A percentile compares a stretch with the other conserved stretches of the same genome.
Conservation (phyloP, 352 stramenopile species). For the Thalassiosira oceanica region DNA sequence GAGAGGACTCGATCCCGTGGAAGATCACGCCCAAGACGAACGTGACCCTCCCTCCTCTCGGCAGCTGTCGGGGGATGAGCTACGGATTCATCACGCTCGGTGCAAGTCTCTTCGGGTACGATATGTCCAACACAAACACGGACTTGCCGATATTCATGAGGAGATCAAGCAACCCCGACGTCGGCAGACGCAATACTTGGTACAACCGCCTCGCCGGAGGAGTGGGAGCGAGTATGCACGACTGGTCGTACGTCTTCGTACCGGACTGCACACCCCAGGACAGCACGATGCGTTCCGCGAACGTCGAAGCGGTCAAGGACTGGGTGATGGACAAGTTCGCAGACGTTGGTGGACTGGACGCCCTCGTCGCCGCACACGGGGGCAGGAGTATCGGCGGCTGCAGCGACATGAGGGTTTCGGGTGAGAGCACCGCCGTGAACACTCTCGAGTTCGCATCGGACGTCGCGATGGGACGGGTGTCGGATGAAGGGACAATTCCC, state of each 20-base stretch:
- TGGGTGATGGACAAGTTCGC: constrained; percentile 25
- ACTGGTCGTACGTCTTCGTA: constrained; percentile 35
- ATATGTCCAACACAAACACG: not conserved
- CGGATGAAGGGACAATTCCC: too few species aligned
- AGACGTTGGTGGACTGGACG: constrained; percentile 18
- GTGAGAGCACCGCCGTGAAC: not conserved
- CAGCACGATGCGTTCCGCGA: not conserved
- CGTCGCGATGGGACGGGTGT: not conserved
- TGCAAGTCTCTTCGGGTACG: not conserved
- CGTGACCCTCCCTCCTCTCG: constrained; percentile 1
- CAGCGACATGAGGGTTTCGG: not conserved
- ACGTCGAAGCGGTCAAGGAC: constrained; percentile 16
- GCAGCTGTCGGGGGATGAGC: constrained; percentile 15
- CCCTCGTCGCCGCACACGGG: constrained; percentile 14
- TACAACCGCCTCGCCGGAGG: constrained; percentile 16
- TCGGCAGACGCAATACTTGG: not conserved
- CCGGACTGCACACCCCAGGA: constrained; percentile 19
- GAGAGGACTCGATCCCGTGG: not conserved
- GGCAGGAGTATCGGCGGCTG: constrained; percentile 18
- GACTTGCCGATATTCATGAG: constrained; percentile 24
- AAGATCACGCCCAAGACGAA: not conserved
- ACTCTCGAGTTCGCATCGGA: not conserved
- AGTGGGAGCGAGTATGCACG: constrained; percentile 7
- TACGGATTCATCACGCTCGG: constrained; percentile 5
- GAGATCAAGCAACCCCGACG: not conserved